Evolutionary conservation across 2,329 filamentous ascomycete genomes (phyloP).

Genomic region (Paecilomyces sp.): DNA sequence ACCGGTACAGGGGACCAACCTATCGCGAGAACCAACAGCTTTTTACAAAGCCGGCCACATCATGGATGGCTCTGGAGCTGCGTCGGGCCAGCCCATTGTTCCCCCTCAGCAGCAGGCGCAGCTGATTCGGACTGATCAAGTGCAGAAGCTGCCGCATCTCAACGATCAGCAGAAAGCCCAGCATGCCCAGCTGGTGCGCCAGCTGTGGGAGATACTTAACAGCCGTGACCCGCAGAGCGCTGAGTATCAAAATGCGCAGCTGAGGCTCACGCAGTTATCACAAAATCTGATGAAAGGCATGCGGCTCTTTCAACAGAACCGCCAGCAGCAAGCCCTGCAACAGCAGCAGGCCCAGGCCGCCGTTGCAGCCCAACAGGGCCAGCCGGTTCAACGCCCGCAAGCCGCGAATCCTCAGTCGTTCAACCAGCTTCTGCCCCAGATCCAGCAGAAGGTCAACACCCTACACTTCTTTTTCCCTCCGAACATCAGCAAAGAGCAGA

Average conservation of each 20-base stretch:
- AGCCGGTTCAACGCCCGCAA: constrained; percentile 22
- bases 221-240: constrained; percentile 40
- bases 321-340: constrained; percentile 25
- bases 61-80: constrained; percentile 28
- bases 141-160: constrained; percentile 47
- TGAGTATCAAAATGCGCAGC: constrained; percentile 44
- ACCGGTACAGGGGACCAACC: neutral
- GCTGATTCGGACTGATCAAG: constrained; percentile 46
- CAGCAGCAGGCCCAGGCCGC: constrained; percentile 22
- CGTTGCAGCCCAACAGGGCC: constrained; percentile 10
- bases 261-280: constrained; percentile 46
- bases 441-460: constrained; percentile 39
- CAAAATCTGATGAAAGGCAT: constrained; percentile 46
- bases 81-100: constrained; percentile 22
- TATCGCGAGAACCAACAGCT: neutral
- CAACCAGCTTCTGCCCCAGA: constrained; percentile 36
- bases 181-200: constrained; percentile 47
- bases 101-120: constrained; percentile 35
- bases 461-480: constrained; percentile 40
- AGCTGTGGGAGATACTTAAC: constrained; percentile 48
- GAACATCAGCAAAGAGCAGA: constrained; percentile 35
- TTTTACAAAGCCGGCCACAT: constrained; percentile 2
- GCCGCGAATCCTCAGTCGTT: constrained; percentile 33
- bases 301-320: constrained; percentile 38
- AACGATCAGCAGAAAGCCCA: constrained; percentile 49